phyloP scores from a whole-genome alignment of 257 asterid genomes.

The Solanum raphanifolium region DNA sequence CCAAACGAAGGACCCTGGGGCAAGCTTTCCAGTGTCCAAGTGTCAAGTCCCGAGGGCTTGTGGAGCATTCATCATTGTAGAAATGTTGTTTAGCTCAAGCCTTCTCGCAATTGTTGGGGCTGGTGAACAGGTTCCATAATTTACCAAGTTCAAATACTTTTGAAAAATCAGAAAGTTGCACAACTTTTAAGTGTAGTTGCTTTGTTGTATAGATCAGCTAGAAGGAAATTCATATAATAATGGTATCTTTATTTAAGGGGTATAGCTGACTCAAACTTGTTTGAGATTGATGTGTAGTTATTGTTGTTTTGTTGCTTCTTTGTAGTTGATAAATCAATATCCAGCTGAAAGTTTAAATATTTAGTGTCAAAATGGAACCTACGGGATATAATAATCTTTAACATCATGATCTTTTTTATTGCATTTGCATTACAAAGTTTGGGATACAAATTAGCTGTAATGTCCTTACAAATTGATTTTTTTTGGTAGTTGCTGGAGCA shows the following conservation, averaged over 20 bases:
- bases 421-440: not conserved
- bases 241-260: not conserved
- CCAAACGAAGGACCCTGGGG: not conserved
- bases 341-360: not conserved
- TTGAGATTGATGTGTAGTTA: not conserved
- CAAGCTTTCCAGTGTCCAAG: not conserved
- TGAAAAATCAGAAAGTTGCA: not conserved
- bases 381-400: not conserved
- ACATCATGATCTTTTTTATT: not conserved
- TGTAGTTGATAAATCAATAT: not conserved
- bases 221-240: not conserved
- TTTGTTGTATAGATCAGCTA: not conserved
- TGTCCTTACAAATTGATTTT: not conserved
- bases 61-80: constrained; percentile 71
- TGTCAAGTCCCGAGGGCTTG: not conserved
- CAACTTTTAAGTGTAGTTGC: not conserved
- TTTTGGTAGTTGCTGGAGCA: constrained; percentile 65
- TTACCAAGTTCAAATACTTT: not conserved
- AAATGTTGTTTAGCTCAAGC: constrained; percentile 73
- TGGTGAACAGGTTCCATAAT: constrained; percentile 69
- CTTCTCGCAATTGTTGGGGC: constrained; percentile 93
- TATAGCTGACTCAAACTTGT: not conserved
- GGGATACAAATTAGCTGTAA: not conserved
- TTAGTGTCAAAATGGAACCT: not conserved
- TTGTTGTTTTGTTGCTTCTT: not conserved